A percentile compares a stretch with the other conserved stretches of the same genome.
Evolutionary conservation across 1,284 basidiomycete genomes (phyloP).

Genomic region (Microbotryum saponariae): DNA sequence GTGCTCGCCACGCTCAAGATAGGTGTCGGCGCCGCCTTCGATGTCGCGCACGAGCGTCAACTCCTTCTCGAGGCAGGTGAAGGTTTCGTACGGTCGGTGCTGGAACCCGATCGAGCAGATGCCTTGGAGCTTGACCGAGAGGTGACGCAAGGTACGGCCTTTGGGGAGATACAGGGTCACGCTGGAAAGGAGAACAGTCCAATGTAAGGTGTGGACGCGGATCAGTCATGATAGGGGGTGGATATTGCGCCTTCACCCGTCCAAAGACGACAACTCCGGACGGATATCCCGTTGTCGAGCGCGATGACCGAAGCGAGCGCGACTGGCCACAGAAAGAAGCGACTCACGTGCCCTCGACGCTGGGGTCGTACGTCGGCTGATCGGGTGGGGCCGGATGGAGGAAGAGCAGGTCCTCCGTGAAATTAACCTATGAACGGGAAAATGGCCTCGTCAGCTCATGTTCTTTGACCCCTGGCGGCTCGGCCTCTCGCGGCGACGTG

Average conservation of each 20-base stretch:
- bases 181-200: background rate
- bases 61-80: slow-evolving; percentile 22
- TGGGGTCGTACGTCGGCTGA: slow-evolving; percentile 17
- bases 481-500: too few relatives aligned
- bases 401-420: slow-evolving; percentile 26
- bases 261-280: background rate
- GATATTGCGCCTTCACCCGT: background rate
- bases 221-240: background rate
- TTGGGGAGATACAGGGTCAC: slow-evolving; percentile 7
- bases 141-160: slow-evolving; percentile 18
- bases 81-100: slow-evolving; percentile 25
- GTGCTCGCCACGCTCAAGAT: slow-evolving; percentile 29
- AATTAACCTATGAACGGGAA: background rate
- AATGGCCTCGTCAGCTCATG: too few relatives aligned
- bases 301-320: slow-evolving; percentile 2
- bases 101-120: slow-evolving; percentile 23
- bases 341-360: slow-evolving; percentile 18
- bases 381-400: slow-evolving; percentile 16
- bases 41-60: slow-evolving; percentile 18
- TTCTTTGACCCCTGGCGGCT: too few relatives aligned
- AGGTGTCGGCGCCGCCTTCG: slow-evolving; percentile 7
- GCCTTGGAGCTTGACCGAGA: slow-evolving; percentile 23
- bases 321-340: slow-evolving; percentile 4
- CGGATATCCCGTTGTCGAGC: background rate
- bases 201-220: background rate